A percentile compares a stretch with the other conserved stretches of the same genome.
Conservation (phyloP, 352 stramenopile genomes). For the Elongisporangium undulatum region DNA sequence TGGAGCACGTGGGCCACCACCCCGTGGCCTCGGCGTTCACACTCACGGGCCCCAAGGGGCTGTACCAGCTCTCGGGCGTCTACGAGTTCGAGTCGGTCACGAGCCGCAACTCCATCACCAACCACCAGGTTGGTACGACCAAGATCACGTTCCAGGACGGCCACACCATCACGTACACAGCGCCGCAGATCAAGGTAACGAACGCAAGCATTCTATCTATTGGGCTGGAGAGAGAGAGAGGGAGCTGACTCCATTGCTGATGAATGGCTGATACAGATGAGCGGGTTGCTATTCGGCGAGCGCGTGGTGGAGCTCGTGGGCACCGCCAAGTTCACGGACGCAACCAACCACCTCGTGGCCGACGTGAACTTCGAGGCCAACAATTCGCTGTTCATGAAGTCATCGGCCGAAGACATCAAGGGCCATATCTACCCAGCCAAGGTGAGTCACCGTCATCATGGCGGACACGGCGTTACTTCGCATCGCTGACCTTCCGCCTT, state of each 20-base stretch:
- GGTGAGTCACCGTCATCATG: slow-evolving; percentile 13
- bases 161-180: slow-evolving; percentile 50
- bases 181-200: slow-evolving; percentile 79
- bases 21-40: slow-evolving; percentile 62
- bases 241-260: neutral
- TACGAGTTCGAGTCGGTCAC: slow-evolving; percentile 76
- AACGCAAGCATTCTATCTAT: neutral
- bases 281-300: slow-evolving; percentile 61
- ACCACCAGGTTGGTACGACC: slow-evolving; percentile 45
- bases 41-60: slow-evolving; percentile 32
- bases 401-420: slow-evolving; percentile 62
- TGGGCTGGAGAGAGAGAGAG: neutral
- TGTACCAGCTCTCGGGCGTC: slow-evolving; percentile 48
- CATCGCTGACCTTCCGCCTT: neutral
- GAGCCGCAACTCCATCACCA: slow-evolving; percentile 62
- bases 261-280: slow-evolving; percentile 51
- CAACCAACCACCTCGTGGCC: slow-evolving; percentile 27
- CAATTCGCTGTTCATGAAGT: slow-evolving; percentile 62
- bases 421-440: slow-evolving; percentile 55
- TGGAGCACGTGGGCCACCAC: slow-evolving; percentile 75
- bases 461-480: neutral
- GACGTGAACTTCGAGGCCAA: slow-evolving; percentile 66
- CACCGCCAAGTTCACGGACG: slow-evolving; percentile 46
- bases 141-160: slow-evolving; percentile 51
- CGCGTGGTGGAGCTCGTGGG: slow-evolving; percentile 66